Base-by-base conservation (phyloP, 1,284 basidiomycete genomes). In the Ustilago vetiveriae region DNA sequence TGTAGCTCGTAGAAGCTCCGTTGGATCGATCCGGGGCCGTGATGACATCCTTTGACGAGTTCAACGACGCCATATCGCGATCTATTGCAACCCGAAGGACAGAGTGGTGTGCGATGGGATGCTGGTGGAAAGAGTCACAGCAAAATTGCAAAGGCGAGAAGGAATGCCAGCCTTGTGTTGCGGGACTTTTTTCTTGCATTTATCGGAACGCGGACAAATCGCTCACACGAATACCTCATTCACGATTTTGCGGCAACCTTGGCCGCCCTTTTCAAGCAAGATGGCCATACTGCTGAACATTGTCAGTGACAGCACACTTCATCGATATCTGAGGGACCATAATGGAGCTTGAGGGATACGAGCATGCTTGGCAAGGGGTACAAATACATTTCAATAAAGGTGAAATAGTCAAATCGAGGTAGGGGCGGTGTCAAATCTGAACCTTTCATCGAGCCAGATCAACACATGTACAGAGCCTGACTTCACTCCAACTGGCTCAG, bases 1-100 rank as follows among this genome's bases (percentile, higher is more conserved):
- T 57, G 54, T 58, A 65, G 54, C 62, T 65, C 21, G 54, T 65
- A 10, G 54, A 56, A 10, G 57, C 54, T 30, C 56, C 57, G 11
- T 21, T 8, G 1, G 48, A 49, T 6, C 42, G 36, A 5, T 46
- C 30, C 2, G 37, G 39, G 17, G 37, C 2, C 4, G 37, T 16
- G 19, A 16, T 21, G 14, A 16, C 27, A 3, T 19, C 36, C 22
- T n/a, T 19, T 16, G 19, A 21, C 8, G 5, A 10, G n/a, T 17
- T 35, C 8, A 51, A 13, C 14, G 62, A 52, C 21, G 63, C 27
- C 63, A 66, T 66, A 38, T 21, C 21, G 29, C 27, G n/a, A n/a
- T n/a, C n/a, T n/a, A n/a, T n/a, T n/a, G n/a, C n/a, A n/a, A n/a
- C n/a, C n/a, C n/a, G n/a, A n/a, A n/a, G n/a, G n/a, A n/a, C n/a